A percentile compares a stretch with the other conserved stretches of the same genome.
These are phyloP conservation scores for Picochlorum sp. DNA, from an alignment of 139 green algal genomes.

Conservation along the genomic window DNA sequence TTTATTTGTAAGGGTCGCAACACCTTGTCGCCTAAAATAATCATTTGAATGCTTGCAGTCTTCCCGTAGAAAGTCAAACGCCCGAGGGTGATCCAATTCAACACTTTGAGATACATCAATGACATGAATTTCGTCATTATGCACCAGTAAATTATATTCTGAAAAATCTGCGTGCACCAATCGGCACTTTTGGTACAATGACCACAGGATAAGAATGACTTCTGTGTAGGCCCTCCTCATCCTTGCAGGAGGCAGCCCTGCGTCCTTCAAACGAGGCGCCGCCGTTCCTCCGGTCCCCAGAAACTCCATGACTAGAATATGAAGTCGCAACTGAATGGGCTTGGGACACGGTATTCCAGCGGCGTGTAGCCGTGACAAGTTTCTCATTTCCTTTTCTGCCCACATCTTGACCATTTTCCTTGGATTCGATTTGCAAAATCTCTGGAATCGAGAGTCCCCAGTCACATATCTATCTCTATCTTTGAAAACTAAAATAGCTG, in stretches of 20 bases:
- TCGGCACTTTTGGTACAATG: conserved; percentile 80
- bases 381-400: conserved; percentile 99
- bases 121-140: conserved; percentile 67
- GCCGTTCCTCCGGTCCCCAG: conserved; percentile 72
- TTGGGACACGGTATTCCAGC: conserved; percentile 73
- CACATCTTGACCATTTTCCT: conserved; percentile 98
- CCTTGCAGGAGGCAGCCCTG: conserved; percentile 51
- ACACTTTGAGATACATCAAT: conserved; percentile 95
- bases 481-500: conserved; percentile 96
- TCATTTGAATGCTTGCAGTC: conserved; percentile 85
- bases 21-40: conserved; percentile 76
- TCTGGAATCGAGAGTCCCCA: conserved; percentile 89
- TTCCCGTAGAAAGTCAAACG: conserved; percentile 94
- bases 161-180: conserved; percentile 95
- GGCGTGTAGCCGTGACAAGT: conserved; percentile 65
- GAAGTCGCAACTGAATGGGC: conserved; percentile 78
- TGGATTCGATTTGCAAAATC: conserved; percentile 93
- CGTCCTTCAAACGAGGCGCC: conserved; percentile 87
- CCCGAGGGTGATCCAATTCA: conserved; percentile 94
- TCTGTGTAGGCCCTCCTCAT: conserved; percentile 63
- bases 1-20: conserved; percentile 69
- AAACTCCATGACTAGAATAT: conserved; percentile 95
- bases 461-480: conserved; percentile 90
- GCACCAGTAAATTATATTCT: conserved; percentile 89
- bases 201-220: conserved; percentile 60